phyloP scores from a whole-genome alignment of 108 stramenopile genomes.

The Nitzschia sp. region DNA sequence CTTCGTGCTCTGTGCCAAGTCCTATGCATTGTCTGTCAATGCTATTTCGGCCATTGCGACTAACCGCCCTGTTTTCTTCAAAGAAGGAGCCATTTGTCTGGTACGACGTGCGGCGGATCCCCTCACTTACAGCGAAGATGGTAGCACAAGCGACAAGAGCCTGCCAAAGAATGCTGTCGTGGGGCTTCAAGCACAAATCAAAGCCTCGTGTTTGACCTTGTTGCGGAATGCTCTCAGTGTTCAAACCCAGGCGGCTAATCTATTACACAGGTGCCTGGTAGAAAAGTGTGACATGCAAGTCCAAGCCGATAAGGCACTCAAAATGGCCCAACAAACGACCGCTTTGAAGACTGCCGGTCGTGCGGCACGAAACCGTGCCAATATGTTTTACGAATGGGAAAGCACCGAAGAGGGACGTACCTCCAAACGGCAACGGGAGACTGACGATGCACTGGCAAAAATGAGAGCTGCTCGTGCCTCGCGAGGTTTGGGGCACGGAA shows the following conservation, averaged over 20 bases:
- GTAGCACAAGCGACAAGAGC: constrained; percentile 2
- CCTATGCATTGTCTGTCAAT: constrained; percentile 82
- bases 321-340: constrained; percentile 75
- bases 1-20: constrained; percentile 78
- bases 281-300: constrained; percentile 64
- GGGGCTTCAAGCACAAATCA: constrained; percentile 64
- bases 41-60: constrained; percentile 74
- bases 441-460: constrained; percentile 81
- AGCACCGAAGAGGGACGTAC: constrained; percentile 50
- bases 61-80: constrained; percentile 80
- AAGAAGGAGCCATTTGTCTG: constrained; percentile 74
- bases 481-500: constrained; percentile 84
- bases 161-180: constrained; percentile 39
- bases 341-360: constrained; percentile 84
- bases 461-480: constrained; percentile 81
- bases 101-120: constrained; percentile 73
- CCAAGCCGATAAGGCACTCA: constrained; percentile 84
- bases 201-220: constrained; percentile 78
- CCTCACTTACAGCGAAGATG: constrained; percentile 42
- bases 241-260: constrained; percentile 57
- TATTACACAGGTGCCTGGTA: constrained; percentile 59
- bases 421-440: constrained; percentile 76
- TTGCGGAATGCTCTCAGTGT: constrained; percentile 83
- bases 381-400: constrained; percentile 88
- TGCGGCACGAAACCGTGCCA: constrained; percentile 82